Conservation (phyloP, 495 filamentous ascomycete species). For the Penicillium tannophilum region DNA sequence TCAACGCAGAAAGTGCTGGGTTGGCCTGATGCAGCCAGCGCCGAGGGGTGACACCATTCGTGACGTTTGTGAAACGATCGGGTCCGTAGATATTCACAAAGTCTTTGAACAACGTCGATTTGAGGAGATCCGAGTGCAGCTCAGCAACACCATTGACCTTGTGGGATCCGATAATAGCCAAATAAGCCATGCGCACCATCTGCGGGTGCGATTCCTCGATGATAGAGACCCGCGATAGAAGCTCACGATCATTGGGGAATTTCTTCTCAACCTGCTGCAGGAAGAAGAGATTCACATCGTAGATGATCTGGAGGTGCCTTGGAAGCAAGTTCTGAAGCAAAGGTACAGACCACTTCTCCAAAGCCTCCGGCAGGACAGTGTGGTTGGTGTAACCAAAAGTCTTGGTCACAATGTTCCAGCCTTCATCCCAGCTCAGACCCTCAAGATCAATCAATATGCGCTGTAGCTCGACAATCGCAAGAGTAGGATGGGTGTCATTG, state of each 20-base stretch:
- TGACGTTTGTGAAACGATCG: constrained; percentile 98
- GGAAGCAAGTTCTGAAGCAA: constrained; percentile 90
- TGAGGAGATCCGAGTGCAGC: constrained; percentile 94
- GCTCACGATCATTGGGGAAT: constrained; percentile 86
- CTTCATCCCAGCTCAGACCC: constrained; percentile 89
- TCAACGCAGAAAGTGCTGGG: constrained; percentile 86
- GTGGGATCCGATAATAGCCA: constrained; percentile 96
- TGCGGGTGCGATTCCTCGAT: constrained; percentile 98
- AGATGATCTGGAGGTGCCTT: constrained; percentile 95
- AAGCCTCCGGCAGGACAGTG: constrained; percentile 92
- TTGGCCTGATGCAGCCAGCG: constrained; percentile 98
- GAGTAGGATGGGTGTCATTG: constrained; percentile 96
- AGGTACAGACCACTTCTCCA: constrained; percentile 98
- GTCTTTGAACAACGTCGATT: constrained; percentile 98
- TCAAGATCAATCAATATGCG: constrained; percentile 89
- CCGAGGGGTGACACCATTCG: constrained; percentile 93
- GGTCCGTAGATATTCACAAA: constrained; percentile 92
- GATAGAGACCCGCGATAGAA: constrained; percentile 84
- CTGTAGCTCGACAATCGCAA: constrained; percentile 93
- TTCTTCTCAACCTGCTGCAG: constrained; percentile 83
- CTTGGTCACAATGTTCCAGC: constrained; percentile 76
- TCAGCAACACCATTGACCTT: constrained; percentile 99
- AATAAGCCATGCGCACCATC: constrained; percentile 95
- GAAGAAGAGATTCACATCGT: constrained; percentile 96
- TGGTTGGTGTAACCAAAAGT: constrained; percentile 98